Conservation (phyloP, 75 land plant species). For the Chamaecyparis obtusa region DNA sequence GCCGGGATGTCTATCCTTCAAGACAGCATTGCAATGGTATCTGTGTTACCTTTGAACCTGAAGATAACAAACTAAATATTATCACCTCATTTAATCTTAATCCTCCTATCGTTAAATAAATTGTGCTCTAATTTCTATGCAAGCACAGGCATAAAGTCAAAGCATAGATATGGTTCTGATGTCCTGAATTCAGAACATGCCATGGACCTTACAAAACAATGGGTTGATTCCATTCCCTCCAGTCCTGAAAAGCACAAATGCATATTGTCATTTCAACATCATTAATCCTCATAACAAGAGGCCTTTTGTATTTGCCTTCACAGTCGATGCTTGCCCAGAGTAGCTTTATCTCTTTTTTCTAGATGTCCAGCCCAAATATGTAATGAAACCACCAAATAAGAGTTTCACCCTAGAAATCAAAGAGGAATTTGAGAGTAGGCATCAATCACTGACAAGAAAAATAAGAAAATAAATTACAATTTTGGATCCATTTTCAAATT, state of each 20-base stretch:
- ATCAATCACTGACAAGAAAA: neutral
- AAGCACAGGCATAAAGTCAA: neutral
- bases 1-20: conserved; percentile 69
- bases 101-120: neutral
- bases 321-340: conserved; percentile 76
- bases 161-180: neutral
- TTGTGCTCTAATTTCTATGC: neutral
- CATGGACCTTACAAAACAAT: conserved; percentile 63
- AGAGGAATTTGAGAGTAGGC: neutral
- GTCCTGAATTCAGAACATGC: conserved; percentile 5
- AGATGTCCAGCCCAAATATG: conserved; percentile 62
- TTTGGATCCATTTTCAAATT: neutral
- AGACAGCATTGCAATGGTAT: conserved; percentile 77
- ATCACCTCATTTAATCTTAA: neutral
- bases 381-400: conserved; percentile 81
- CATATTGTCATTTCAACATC: conserved; percentile 66
- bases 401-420: conserved; percentile 44
- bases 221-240: conserved; percentile 74
- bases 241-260: conserved; percentile 75
- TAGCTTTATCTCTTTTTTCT: conserved; percentile 81
- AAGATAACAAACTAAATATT: neutral
- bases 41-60: conserved; percentile 87
- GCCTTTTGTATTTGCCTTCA: conserved; percentile 46
- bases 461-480: neutral
- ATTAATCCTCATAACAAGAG: conserved; percentile 63